Conservation (phyloP, 1,284 basidiomycete species). For the Ustilago esculenta region DNA sequence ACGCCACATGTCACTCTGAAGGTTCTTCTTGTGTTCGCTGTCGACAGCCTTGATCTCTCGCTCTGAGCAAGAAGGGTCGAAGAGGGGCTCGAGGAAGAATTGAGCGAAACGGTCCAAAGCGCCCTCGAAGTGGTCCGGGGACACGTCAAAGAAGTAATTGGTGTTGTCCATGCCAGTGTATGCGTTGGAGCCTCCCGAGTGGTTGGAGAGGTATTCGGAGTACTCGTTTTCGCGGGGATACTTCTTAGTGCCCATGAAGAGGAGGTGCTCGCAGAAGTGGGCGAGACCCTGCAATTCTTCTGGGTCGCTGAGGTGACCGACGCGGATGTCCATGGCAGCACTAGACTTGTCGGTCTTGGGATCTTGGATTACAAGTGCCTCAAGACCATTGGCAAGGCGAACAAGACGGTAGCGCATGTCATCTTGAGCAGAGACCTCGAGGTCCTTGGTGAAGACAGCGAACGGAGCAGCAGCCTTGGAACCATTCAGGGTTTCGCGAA, state of each 20-base stretch:
- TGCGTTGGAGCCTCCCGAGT: constrained; percentile 92
- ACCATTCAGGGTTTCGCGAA: constrained; percentile 37
- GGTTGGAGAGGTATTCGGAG: constrained; percentile 81
- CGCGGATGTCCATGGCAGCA: constrained; percentile 92
- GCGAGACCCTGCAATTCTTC: constrained; percentile 75
- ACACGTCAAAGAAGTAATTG: constrained; percentile 90
- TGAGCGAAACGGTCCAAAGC: constrained; percentile 90
- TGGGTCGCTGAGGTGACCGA: constrained; percentile 93
- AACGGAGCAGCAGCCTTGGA: constrained; percentile 46
- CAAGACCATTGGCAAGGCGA: constrained; percentile 84
- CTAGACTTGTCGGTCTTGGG: constrained; percentile 90
- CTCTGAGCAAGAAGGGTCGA: constrained; percentile 87
- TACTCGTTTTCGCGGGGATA: constrained; percentile 66
- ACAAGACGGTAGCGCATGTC: constrained; percentile 73
- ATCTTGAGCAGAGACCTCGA: constrained; percentile 47
- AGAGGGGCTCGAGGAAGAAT: constrained; percentile 94
- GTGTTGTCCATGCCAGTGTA: constrained; percentile 93
- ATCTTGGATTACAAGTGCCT: constrained; percentile 87
- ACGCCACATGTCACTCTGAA: constrained; percentile 95
- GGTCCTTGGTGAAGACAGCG: constrained; percentile 56
- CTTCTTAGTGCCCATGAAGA: constrained; percentile 82
- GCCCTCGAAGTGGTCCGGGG: constrained; percentile 82
- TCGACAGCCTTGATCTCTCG: constrained; percentile 97
- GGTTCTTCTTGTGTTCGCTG: constrained; percentile 98
- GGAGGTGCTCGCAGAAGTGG: constrained; percentile 92